phyloP scores from a whole-genome alignment of 768 basidiomycete species.

The Tubosaeta brunneosetosa region DNA sequence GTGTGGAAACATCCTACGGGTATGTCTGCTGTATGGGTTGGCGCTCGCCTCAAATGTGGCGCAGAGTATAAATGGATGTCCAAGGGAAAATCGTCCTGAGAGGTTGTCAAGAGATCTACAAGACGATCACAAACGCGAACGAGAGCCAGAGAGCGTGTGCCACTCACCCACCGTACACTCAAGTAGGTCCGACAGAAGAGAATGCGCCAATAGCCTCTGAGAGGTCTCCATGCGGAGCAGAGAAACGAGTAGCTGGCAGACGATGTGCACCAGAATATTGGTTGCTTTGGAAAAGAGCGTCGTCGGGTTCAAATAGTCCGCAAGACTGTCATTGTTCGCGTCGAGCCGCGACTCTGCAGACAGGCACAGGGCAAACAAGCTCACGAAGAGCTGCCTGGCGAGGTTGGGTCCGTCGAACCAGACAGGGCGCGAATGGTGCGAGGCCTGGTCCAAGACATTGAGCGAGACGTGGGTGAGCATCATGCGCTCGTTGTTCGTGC shows the following conservation, averaged over 20 bases:
- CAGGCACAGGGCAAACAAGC: slow-evolving; percentile 50
- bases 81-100: slow-evolving; percentile 35
- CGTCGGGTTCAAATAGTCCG: slow-evolving; percentile 42
- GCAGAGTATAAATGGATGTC: slow-evolving; percentile 39
- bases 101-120: slow-evolving; percentile 34
- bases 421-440: slow-evolving; percentile 47
- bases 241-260: slow-evolving; percentile 33
- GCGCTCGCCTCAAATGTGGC: slow-evolving; percentile 32
- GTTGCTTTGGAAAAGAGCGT: slow-evolving; percentile 46
- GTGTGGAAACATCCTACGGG: slow-evolving; percentile 25
- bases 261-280: slow-evolving; percentile 39
- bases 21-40: slow-evolving; percentile 30
- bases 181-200: slow-evolving; percentile 19
- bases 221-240: slow-evolving; percentile 17
- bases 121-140: slow-evolving; percentile 5
- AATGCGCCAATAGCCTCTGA: slow-evolving; percentile 18
- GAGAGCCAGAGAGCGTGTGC: neutral
- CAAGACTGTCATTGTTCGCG: slow-evolving; percentile 35
- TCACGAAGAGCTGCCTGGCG: slow-evolving; percentile 45
- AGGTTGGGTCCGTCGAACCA: slow-evolving; percentile 43
- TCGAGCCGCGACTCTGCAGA: slow-evolving; percentile 59
- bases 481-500: slow-evolving; percentile 52
- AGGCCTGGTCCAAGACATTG: slow-evolving; percentile 49
- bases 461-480: slow-evolving; percentile 50
- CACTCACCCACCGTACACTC: slow-evolving; percentile 10